Percentiles rank a stretch among this genome's conserved stretches.
These are phyloP conservation scores for Sporothrix humicola DNA, from an alignment of 2,329 filamentous ascomycete genomes.

Conservation along the genomic window DNA sequence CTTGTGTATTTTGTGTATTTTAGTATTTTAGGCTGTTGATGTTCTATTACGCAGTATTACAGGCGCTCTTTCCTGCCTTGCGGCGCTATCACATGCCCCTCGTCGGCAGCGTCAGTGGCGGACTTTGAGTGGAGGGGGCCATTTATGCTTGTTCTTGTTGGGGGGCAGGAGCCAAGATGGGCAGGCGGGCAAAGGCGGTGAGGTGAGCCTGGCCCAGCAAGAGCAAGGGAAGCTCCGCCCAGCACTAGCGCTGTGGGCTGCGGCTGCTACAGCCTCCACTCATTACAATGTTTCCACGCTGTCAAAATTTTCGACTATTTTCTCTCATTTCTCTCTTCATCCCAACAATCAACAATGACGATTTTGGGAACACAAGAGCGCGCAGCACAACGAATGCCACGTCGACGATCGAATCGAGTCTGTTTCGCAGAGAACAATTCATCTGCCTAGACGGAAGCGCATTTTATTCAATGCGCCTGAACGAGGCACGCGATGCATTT, in stretches of 20 bases:
- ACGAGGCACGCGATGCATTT: neutral
- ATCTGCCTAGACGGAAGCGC: neutral
- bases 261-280: neutral
- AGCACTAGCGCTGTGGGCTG: neutral
- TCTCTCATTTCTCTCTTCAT: neutral
- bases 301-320: constrained; percentile 7
- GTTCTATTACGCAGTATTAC: neutral
- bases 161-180: constrained; percentile 4
- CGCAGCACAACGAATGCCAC: constrained; percentile 10
- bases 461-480: neutral
- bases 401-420: too few species aligned
- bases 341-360: neutral
- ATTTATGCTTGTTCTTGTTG: constrained; percentile 28
- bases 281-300: neutral
- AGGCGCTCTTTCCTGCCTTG: neutral
- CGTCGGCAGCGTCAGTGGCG: neutral
- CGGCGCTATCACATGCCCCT: constrained; percentile 23
- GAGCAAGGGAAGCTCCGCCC: constrained; percentile 7
- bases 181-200: constrained; percentile 15
- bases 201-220: neutral
- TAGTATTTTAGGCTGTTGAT: neutral
- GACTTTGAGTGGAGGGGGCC: constrained; percentile 1
- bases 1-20: too few species aligned
- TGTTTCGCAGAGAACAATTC: neutral
- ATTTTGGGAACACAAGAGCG: neutral